Conservation (phyloP, 352 stramenopile species). For the Phytophthora rubi region DNA sequence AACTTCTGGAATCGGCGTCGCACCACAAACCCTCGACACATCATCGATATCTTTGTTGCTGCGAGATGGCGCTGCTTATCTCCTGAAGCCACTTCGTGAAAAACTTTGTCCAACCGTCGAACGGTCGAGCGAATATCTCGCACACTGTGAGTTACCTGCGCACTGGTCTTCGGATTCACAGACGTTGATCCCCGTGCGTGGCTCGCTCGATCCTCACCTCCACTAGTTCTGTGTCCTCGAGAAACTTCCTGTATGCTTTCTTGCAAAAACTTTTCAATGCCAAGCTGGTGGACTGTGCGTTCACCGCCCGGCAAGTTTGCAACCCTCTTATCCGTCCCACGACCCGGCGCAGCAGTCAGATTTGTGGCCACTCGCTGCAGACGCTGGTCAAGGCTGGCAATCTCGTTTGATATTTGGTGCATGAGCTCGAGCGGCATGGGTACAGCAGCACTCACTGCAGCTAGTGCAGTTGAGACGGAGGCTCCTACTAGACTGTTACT, state of each 20-base stretch:
- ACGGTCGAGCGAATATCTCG: slow-evolving; percentile 71
- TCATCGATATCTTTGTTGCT: slow-evolving; percentile 68
- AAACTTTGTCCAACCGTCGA: slow-evolving; percentile 73
- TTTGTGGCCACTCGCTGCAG: slow-evolving; percentile 32
- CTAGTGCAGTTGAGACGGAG: slow-evolving; percentile 20
- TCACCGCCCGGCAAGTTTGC: not conserved
- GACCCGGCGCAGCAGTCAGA: slow-evolving; percentile 2
- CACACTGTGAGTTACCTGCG: slow-evolving; percentile 63
- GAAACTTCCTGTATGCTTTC: slow-evolving; percentile 57
- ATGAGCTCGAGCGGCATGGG: slow-evolving; percentile 31
- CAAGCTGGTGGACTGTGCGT: slow-evolving; percentile 36
- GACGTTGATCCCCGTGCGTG: not conserved
- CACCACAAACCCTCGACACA: slow-evolving; percentile 58
- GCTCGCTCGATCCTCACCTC: slow-evolving; percentile 1
- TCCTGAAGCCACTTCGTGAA: slow-evolving; percentile 74
- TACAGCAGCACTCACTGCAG: not conserved
- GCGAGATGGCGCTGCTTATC: slow-evolving; percentile 78
- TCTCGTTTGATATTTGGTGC: slow-evolving; percentile 38
- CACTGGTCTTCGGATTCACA: slow-evolving; percentile 44
- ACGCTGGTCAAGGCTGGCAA: slow-evolving; percentile 31
- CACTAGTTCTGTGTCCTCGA: slow-evolving; percentile 16
- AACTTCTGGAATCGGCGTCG: slow-evolving; percentile 56
- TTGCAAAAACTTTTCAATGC: slow-evolving; percentile 61
- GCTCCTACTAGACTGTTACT: slow-evolving; percentile 9
- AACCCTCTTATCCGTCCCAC: not conserved